A percentile compares a stretch with the other conserved stretches of the same genome.
These are phyloP conservation scores for Hymenoscyphus scutula DNA, from an alignment of 2,329 filamentous ascomycete genomes.

Conservation along the genomic window DNA sequence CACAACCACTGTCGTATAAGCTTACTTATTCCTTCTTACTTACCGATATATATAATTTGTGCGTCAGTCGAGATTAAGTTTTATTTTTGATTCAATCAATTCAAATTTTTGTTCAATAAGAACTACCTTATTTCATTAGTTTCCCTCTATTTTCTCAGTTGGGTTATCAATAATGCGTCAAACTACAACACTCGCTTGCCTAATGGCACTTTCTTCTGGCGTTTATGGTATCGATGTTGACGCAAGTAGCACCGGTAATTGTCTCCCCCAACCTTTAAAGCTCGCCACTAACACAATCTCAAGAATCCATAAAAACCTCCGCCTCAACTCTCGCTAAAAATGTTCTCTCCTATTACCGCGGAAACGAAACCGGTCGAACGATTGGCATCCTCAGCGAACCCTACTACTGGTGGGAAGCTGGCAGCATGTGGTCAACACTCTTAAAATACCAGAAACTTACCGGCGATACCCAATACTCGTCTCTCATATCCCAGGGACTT, in stretches of 20 bases:
- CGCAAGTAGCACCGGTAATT: neutral
- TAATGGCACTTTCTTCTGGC: neutral
- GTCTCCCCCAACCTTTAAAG: neutral
- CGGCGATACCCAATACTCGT: conserved; percentile 62
- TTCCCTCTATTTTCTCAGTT: neutral
- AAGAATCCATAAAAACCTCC: conserved; percentile 29
- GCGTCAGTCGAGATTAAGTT: too few species aligned
- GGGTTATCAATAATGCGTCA: neutral
- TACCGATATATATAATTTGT: too few species aligned
- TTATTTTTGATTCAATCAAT: too few species aligned
- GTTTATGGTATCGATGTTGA: neutral
- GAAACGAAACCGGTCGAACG: conserved; percentile 14
- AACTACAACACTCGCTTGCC: neutral
- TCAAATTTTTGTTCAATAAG: too few species aligned
- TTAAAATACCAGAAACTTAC: conserved; percentile 66
- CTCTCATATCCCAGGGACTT: conserved; percentile 54
- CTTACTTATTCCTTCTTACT: neutral
- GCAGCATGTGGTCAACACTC: conserved; percentile 65
- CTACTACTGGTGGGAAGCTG: conserved; percentile 65
- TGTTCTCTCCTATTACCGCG: conserved; percentile 23
- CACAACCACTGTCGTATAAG: too few species aligned
- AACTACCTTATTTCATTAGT: too few species aligned
- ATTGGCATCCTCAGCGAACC: conserved; percentile 22
- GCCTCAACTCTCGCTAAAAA: conserved; percentile 23
- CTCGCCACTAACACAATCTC: neutral